A percentile compares a stretch with the other conserved stretches of the same genome.
These are phyloP conservation scores for Aphanocladium album DNA, from an alignment of 2,329 filamentous ascomycete species.

Conservation along the genomic window DNA sequence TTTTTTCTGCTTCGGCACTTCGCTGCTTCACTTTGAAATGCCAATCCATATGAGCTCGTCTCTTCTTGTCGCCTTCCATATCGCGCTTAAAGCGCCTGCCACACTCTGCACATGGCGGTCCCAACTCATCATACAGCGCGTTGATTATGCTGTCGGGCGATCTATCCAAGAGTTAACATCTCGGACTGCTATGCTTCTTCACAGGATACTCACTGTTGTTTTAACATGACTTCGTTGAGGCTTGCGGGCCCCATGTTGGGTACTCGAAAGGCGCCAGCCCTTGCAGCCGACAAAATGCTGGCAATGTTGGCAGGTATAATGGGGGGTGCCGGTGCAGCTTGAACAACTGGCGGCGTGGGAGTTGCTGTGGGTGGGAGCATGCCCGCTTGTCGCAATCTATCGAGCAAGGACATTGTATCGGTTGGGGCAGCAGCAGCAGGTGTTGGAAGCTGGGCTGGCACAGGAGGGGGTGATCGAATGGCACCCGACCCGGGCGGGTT, in stretches of 20 bases:
- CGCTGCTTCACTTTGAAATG: conserved; percentile 92
- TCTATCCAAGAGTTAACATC: conserved; percentile 35
- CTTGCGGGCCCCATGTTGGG: conserved; percentile 19
- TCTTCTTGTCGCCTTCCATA: conserved; percentile 74
- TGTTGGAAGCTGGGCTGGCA: conserved; percentile 28
- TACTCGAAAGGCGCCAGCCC: conserved; percentile 16
- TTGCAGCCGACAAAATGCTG: conserved; percentile 30
- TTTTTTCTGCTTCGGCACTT: conserved; percentile 77
- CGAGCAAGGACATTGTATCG: conserved; percentile 57
- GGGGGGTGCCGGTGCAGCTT: conserved; percentile 25
- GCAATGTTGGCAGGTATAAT: conserved; percentile 32
- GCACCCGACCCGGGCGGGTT: conserved; percentile 33
- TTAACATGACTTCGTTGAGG: conserved; percentile 59
- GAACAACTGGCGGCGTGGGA: conserved; percentile 27
- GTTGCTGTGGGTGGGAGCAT: conserved; percentile 49
- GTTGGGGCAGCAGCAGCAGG: conserved; percentile 33
- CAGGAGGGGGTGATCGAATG: conserved; percentile 42
- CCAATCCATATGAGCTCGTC: conserved; percentile 94
- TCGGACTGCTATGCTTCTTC: not conserved
- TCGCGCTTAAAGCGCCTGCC: conserved; percentile 79
- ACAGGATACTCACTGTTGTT: conserved; percentile 55
- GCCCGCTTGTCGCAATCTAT: conserved; percentile 63
- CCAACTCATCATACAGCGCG: conserved; percentile 72
- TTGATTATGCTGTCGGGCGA: conserved; percentile 64
- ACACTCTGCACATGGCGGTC: conserved; percentile 86